A percentile compares a stretch with the other conserved stretches of the same genome.
Evolutionary conservation across 306 rosid species (phyloP).

Genomic region (Malus orientalis): DNA sequence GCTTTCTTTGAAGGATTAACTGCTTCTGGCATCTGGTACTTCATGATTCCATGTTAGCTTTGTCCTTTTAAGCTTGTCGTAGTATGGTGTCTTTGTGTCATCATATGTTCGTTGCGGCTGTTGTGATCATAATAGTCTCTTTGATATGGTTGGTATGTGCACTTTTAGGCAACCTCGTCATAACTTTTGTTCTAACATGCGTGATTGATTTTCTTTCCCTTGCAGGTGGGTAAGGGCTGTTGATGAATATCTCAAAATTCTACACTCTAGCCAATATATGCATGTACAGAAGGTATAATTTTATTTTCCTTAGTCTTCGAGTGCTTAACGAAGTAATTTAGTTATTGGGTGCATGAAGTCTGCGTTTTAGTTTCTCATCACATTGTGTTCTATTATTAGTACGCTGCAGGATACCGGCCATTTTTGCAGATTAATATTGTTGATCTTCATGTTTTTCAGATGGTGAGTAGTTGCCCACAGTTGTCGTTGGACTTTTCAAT

Average conservation of each 20-base stretch:
- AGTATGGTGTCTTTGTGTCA: background rate
- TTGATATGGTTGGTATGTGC: background rate
- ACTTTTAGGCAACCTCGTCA: background rate
- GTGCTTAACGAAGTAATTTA: background rate
- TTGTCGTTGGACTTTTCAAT: conserved; percentile 37
- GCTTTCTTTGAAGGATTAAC: conserved; percentile 84
- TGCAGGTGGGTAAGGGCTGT: conserved; percentile 91
- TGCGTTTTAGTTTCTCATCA: background rate
- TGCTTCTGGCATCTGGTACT: conserved; percentile 69
- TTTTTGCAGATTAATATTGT: conserved; percentile 19
- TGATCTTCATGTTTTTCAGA: conserved; percentile 22
- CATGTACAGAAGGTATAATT: conserved; percentile 62
- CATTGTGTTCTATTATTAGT: background rate
- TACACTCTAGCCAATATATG: conserved; percentile 50
- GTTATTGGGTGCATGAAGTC: background rate
- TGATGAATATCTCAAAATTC: conserved; percentile 56
- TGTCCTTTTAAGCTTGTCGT: background rate
- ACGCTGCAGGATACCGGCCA: background rate
- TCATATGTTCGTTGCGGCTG: background rate
- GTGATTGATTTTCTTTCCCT: background rate
- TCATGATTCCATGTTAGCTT: background rate
- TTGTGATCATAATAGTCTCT: background rate
- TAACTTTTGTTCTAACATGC: background rate
- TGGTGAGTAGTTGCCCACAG: conserved; percentile 35
- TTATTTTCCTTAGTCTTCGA: background rate